A percentile compares a stretch with the other conserved stretches of the same genome.
These are phyloP conservation scores for Antitrichia curtipendula DNA, from an alignment of 225 moss, liverwort and hornwort genomes.

Conservation along the genomic window DNA sequence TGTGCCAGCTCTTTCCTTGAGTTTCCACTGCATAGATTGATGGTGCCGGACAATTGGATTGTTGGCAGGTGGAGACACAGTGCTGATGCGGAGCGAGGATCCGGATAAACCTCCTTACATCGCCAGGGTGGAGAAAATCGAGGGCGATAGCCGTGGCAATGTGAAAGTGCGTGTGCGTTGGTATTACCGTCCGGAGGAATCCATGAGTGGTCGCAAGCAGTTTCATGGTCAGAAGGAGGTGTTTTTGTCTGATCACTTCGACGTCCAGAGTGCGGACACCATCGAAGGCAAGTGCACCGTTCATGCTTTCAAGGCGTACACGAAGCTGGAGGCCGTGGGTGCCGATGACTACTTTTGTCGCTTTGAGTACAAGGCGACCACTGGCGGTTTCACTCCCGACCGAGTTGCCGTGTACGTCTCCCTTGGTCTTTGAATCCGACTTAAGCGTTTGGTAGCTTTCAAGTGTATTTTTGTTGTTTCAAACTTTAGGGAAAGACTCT, in stretches of 20 bases:
- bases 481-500: rapidly evolving
- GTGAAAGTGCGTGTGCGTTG: conserved; percentile 89
- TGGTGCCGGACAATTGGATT: neutral
- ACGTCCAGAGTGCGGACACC: conserved; percentile 92
- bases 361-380: conserved; percentile 95
- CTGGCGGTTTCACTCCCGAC: conserved; percentile 94
- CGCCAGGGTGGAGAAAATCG: conserved; percentile 90
- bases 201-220: conserved; percentile 92
- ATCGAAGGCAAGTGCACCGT: conserved; percentile 96
- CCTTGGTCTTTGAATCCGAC: too few relatives aligned
- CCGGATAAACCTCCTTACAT: conserved; percentile 86
- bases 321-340: conserved; percentile 78
- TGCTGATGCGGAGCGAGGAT: conserved; percentile 89
- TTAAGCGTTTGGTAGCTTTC: neutral
- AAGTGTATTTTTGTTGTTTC: neutral
- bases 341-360: conserved; percentile 94
- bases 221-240: conserved; percentile 96
- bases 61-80: conserved; percentile 77
- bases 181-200: conserved; percentile 98
- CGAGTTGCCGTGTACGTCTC: conserved; percentile 82
- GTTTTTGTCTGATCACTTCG: conserved; percentile 87
- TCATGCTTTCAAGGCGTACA: conserved; percentile 84
- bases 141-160: conserved; percentile 75
- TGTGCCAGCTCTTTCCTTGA: neutral
- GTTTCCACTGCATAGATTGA: neutral